Evolutionary conservation across 2,329 filamentous ascomycete genomes (phyloP).

Genomic region (Chalara sp.): DNA sequence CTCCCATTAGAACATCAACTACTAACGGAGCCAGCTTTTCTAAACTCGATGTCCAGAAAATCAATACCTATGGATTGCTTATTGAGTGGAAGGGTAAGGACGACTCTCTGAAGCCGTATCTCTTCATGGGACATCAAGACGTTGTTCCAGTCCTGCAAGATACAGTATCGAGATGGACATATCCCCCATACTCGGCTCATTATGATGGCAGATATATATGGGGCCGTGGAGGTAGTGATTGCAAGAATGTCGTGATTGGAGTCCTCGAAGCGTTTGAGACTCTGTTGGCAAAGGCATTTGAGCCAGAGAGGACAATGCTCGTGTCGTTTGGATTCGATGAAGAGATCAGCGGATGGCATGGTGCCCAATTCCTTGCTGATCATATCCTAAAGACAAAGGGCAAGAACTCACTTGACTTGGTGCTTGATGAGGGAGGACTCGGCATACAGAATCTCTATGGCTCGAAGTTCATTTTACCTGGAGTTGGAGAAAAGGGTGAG

Average conservation of each 20-base stretch:
- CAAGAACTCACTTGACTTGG: constrained; percentile 48
- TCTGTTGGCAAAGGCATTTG: constrained; percentile 43
- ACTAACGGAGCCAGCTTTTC: constrained; percentile 1
- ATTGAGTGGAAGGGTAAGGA: constrained; percentile 52
- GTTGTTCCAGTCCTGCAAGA: constrained; percentile 42
- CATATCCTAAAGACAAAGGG: constrained; percentile 49
- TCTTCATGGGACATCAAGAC: constrained; percentile 51
- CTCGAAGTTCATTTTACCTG: constrained; percentile 39
- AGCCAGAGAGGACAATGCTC: constrained; percentile 49
- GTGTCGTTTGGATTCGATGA: constrained; percentile 61
- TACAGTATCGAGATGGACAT: constrained; percentile 40
- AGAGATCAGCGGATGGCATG: constrained; percentile 50
- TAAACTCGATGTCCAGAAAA: constrained; percentile 29
- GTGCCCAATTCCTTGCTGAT: constrained; percentile 45
- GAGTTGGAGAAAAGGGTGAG: constrained; percentile 54
- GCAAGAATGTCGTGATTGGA: constrained; percentile 48
- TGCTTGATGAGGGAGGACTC: constrained; percentile 55
- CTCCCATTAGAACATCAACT: no score
- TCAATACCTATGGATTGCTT: constrained; percentile 56
- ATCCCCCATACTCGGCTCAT: constrained; percentile 45
- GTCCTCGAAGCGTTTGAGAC: constrained; percentile 47
- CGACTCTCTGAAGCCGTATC: constrained; percentile 41
- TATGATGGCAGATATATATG: constrained; percentile 49
- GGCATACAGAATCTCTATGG: constrained; percentile 38
- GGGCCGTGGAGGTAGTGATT: constrained; percentile 47